Conservation (phyloP, 441 rosid genomes). For the Viola pubescens region DNA sequence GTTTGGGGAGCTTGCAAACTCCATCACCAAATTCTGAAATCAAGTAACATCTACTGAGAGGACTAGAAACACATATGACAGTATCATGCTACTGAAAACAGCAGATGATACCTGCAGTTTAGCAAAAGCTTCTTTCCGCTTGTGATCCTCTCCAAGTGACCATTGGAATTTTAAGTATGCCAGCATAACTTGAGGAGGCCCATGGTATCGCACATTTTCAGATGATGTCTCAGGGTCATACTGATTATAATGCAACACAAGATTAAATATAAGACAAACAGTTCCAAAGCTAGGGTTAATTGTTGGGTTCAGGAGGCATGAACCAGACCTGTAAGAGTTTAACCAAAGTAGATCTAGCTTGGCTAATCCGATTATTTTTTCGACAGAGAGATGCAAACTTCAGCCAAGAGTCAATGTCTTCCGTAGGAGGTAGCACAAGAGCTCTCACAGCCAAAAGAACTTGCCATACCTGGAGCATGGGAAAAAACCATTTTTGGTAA, state of each 20-base stretch:
- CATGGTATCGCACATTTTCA: slow-evolving; percentile 67
- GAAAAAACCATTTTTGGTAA: not conserved
- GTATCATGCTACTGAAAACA: not conserved
- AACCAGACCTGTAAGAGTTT: slow-evolving; percentile 72
- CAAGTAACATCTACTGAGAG: slow-evolving; percentile 19
- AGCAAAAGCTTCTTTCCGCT: slow-evolving; percentile 92
- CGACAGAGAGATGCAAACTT: slow-evolving; percentile 94
- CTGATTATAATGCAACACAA: slow-evolving; percentile 34
- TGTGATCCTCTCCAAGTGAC: slow-evolving; percentile 98
- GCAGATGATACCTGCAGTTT: slow-evolving; percentile 56
- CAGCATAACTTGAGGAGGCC: slow-evolving; percentile 98
- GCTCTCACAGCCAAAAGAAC: slow-evolving; percentile 83
- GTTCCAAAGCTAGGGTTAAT: slow-evolving; percentile 5
- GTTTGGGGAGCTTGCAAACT: slow-evolving; percentile 59
- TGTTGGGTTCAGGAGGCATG: slow-evolving; percentile 10
- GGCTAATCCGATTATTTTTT: slow-evolving; percentile 87
- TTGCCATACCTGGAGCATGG: slow-evolving; percentile 85
- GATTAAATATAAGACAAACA: slow-evolving; percentile 1
- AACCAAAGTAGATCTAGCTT: slow-evolving; percentile 92
- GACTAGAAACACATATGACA: slow-evolving; percentile 15
- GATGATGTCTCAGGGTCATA: slow-evolving; percentile 94
- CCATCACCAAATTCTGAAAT: slow-evolving; percentile 63
- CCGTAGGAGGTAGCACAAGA: slow-evolving; percentile 91
- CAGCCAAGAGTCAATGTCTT: slow-evolving; percentile 95
- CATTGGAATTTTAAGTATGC: slow-evolving; percentile 95